These are phyloP conservation scores for Eudorina sp. DNA, from an alignment of 139 green algal species.

Conservation along the genomic window DNA sequence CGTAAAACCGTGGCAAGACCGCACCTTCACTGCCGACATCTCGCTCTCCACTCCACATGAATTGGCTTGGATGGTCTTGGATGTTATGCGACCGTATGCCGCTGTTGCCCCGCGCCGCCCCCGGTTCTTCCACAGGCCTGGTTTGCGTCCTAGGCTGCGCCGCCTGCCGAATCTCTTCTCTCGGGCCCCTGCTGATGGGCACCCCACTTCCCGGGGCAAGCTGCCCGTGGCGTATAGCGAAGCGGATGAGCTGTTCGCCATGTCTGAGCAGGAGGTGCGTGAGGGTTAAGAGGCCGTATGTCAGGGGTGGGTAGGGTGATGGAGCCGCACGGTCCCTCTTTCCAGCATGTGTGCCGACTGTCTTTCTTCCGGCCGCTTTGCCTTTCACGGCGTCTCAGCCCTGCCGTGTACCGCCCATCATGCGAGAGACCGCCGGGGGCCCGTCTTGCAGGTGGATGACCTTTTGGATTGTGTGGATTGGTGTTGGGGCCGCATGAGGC, in stretches of 20 bases:
- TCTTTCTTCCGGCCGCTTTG: too few relatives aligned
- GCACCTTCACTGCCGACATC: too few relatives aligned
- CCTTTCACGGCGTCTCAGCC: neutral
- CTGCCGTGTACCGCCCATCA: neutral
- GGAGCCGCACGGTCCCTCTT: neutral
- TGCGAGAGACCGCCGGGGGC: too few relatives aligned
- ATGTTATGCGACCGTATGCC: too few relatives aligned
- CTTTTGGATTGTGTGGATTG: neutral
- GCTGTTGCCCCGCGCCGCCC: too few relatives aligned
- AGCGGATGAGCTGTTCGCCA: neutral
- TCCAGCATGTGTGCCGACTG: neutral
- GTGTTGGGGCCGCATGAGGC: neutral
- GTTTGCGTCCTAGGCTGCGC: neutral
- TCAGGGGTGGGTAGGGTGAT: neutral
- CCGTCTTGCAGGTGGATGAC: conserved; percentile 9
- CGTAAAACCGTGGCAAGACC: neutral
- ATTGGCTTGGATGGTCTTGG: too few relatives aligned
- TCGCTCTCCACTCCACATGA: too few relatives aligned
- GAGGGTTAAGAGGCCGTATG: neutral
- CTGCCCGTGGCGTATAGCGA: conserved; percentile 1
- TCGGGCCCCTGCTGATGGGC: neutral
- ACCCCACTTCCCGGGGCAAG: neutral
- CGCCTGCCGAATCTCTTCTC: neutral
- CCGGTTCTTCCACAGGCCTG: neutral
- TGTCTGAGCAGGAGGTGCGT: neutral